Base-by-base conservation (phyloP, 805 yeast genomes). In the Candida quercuum region DNA sequence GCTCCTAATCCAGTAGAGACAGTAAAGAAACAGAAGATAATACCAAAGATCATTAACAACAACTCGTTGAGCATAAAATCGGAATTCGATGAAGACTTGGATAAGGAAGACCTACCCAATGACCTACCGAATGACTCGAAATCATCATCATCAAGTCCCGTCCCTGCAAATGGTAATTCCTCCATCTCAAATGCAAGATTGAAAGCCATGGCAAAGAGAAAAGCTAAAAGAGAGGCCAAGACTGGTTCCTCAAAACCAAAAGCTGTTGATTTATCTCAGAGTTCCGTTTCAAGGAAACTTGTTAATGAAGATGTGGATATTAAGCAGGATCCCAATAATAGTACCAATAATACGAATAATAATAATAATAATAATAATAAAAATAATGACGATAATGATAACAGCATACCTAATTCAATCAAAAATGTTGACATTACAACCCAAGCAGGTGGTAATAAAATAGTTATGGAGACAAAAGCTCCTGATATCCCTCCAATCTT, bases 191-290 rank as follows among this genome's bases (percentile, higher is more conserved):
- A 83, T 35, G 89, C 95, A 0, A 76, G 97, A 57, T 74, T 88
- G 70, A 75, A 86, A 43, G 98, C 96, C 2, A 78, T 91, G 86
- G 96, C 96, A n/a, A 83, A 84, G 51, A 74, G 98, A 52, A 80
- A 82, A 54, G 93, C 95, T 5, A 86, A 84, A 56, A 79, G 76
- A 36, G 74, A 70, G 45, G 84, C 86, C 1, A 78, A 74, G 48
- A 60, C 72, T 9, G 64, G 66, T 8, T 60, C 70, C 6, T 59
- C 59, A 17, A 74, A 69, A 49, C 56, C 59, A 4, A 55, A 60
- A 30, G 74, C 83, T 0, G 77, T 83, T 1, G 91, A 84, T 56
- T 61, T 84, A 9, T 77, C 88, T 2, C 85, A 81, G 54, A 76
- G 85, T 48, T 77, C 87, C 0, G 70, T 83, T 1, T 77, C 86